Evolutionary conservation across 148 eudicot species (phyloP).

Genomic region (Vaccinium corymbosum): DNA sequence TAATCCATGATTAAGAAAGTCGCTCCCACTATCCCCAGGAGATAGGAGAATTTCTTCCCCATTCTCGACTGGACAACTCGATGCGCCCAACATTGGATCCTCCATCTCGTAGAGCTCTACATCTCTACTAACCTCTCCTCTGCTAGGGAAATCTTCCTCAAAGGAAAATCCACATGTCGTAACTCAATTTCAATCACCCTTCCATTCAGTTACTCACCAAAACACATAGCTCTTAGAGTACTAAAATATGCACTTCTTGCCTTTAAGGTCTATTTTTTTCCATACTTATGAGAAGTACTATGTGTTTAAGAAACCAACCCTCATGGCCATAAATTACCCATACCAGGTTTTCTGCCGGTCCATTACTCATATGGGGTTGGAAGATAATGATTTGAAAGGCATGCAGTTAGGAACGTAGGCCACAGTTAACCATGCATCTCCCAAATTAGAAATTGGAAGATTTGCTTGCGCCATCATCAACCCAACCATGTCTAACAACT

Average conservation of each 20-base stretch:
- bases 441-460: neutral
- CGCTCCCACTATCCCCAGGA: no score
- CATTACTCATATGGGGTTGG: neutral
- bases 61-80: no score
- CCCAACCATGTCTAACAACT: neutral
- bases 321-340: neutral
- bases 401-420: neutral
- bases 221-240: conserved; percentile 9
- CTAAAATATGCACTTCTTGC: neutral
- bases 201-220: no score
- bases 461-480: neutral
- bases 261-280: no score
- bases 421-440: neutral
- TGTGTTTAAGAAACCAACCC: neutral
- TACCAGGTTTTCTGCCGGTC: no score
- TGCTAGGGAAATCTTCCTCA: no score
- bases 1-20: neutral
- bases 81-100: no score
- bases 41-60: no score
- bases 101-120: no score
- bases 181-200: no score
- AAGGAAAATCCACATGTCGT: no score
- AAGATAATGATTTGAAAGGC: neutral
- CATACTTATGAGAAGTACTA: neutral
- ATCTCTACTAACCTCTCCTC: no score